A percentile compares a stretch with the other conserved stretches of the same genome.
These are phyloP conservation scores for Debaryomyces fabryi DNA, from an alignment of 1,139 yeast genomes.

Conservation along the genomic window DNA sequence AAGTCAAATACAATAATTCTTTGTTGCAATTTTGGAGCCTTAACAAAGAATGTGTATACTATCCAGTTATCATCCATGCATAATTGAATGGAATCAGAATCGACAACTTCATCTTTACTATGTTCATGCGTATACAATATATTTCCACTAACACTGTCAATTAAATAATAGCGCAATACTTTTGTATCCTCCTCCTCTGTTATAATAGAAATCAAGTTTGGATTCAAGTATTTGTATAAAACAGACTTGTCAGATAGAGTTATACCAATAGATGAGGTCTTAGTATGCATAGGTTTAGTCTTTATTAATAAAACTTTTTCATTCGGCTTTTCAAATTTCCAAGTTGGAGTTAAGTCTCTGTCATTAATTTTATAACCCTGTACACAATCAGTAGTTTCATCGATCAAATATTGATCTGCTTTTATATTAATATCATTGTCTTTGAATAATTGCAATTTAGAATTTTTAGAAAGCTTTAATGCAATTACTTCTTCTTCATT, in stretches of 20 bases:
- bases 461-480: not conserved
- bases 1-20: conserved; percentile 75
- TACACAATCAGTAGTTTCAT: conserved; percentile 17
- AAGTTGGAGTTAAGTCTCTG: conserved; percentile 22
- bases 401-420: conserved; percentile 22
- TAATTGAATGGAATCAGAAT: conserved; percentile 45
- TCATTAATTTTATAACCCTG: conserved; percentile 27
- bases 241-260: conserved; percentile 73
- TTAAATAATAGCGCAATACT: conserved; percentile 48
- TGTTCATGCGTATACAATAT: conserved; percentile 53
- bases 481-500: conserved; percentile 8
- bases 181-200: conserved; percentile 36
- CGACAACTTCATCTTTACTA: conserved; percentile 43
- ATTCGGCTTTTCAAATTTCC: conserved; percentile 29
- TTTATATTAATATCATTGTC: not conserved
- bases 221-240: conserved; percentile 81
- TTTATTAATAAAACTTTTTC: conserved; percentile 22
- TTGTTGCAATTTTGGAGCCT: conserved; percentile 54
- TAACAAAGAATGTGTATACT: conserved; percentile 64
- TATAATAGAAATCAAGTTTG: conserved; percentile 62
- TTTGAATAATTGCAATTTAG: conserved; percentile 4
- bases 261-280: conserved; percentile 68
- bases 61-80: conserved; percentile 85
- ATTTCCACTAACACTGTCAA: conserved; percentile 75
- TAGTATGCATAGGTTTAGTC: conserved; percentile 40